Percentiles rank a stretch among this genome's conserved stretches.
These are phyloP conservation scores for Zygosaccharomyces sapae DNA, from an alignment of 1,139 yeast species.

Conservation along the genomic window DNA sequence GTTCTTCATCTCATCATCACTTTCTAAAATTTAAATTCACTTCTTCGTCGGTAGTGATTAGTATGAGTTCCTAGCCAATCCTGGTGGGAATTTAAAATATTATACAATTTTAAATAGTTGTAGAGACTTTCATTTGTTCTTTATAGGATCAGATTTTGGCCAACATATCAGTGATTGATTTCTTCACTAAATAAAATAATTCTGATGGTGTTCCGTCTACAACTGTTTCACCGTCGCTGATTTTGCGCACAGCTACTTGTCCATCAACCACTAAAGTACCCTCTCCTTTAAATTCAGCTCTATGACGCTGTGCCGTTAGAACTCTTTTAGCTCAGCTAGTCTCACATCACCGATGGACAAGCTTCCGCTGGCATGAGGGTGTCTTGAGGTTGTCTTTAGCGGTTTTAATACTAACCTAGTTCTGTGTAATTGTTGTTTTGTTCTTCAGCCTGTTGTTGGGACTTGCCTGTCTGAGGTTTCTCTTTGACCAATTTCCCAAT, in stretches of 20 bases:
- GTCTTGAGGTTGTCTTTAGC: constrained; percentile 21
- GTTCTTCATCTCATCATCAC: neutral
- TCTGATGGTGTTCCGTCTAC: constrained; percentile 80
- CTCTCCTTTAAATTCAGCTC: constrained; percentile 88
- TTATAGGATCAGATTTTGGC: constrained; percentile 46
- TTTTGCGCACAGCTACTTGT: constrained; percentile 67
- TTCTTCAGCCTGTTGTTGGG: constrained; percentile 19
- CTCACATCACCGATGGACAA: constrained; percentile 87
- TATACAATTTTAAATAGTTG: neutral
- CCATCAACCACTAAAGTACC: constrained; percentile 88
- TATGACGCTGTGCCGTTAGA: constrained; percentile 53
- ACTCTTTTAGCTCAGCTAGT: constrained; percentile 74
- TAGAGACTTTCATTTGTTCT: neutral
- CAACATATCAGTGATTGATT: constrained; percentile 69
- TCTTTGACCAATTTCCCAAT: constrained; percentile 61
- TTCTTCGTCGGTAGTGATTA: neutral
- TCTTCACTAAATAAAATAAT: constrained; percentile 75
- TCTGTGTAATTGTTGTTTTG: constrained; percentile 17
- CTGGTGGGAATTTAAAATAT: neutral
- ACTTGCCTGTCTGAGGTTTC: constrained; percentile 30
- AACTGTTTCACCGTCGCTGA: constrained; percentile 73
- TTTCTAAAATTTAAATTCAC: neutral
- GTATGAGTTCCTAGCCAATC: neutral
- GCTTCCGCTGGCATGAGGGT: constrained; percentile 31
- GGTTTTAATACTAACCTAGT: constrained; percentile 31